Evolutionary conservation across 129 eudicot species (phyloP).

Genomic region (Flaveria brownii): DNA sequence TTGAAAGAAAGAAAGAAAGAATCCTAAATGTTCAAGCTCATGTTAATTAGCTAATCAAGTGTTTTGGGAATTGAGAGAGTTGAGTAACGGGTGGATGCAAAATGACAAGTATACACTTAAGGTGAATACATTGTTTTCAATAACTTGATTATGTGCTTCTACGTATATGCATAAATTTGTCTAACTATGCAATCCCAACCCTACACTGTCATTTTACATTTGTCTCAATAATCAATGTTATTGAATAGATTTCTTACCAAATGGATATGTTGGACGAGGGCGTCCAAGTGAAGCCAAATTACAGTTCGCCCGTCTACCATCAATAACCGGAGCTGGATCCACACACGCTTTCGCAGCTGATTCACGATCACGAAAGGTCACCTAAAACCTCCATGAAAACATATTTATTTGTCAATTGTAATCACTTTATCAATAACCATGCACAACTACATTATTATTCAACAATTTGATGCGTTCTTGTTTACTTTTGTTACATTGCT

Average conservation of each 20-base stretch:
- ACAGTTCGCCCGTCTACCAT: constrained; percentile 91
- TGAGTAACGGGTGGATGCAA: not conserved
- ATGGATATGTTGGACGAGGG: constrained; percentile 62
- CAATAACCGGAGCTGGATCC: constrained; percentile 88
- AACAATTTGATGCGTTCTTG: not conserved
- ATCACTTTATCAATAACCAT: not conserved
- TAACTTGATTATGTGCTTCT: not conserved
- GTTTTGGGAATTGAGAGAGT: not conserved
- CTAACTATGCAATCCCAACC: not conserved
- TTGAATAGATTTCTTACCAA: constrained; percentile 48
- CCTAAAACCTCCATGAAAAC: constrained; percentile 78
- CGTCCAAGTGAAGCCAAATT: constrained; percentile 97
- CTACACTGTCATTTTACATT: not conserved
- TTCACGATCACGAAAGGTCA: constrained; percentile 96
- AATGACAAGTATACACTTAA: not conserved
- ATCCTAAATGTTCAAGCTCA: not conserved
- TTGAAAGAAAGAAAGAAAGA: not conserved
- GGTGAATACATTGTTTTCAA: not conserved
- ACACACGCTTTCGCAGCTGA: constrained; percentile 84
- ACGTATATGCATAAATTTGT: not conserved
- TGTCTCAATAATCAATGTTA: not conserved
- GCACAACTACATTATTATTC: not conserved
- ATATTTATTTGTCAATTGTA: constrained; percentile 24
- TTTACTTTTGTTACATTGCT: not conserved
- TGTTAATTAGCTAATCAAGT: not conserved